A percentile compares a stretch with the other conserved stretches of the same genome.
Conservation (phyloP, 2,329 filamentous ascomycete species). For the Penicillium nordicum region DNA sequence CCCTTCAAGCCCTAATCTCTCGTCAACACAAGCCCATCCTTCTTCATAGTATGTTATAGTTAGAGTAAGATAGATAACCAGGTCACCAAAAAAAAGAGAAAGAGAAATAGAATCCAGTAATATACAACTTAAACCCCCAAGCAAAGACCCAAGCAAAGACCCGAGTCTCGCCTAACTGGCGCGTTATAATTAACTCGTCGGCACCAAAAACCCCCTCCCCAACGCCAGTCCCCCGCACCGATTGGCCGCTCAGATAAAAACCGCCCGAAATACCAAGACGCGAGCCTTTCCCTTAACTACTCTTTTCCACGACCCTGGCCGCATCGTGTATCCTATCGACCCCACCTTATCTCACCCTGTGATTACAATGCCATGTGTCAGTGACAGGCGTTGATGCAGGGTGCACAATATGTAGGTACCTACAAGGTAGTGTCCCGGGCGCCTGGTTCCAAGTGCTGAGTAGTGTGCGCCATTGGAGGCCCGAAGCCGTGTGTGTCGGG, state of each 20-base stretch:
- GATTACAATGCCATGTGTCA: not conserved
- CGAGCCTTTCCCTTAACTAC: slow-evolving; percentile 22
- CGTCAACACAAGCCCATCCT: not conserved
- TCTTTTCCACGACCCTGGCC: slow-evolving; percentile 17
- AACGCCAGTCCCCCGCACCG: not conserved
- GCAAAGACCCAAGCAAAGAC: not conserved
- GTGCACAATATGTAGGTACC: not conserved
- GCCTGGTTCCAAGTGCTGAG: not conserved
- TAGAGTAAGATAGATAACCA: too few relatives aligned
- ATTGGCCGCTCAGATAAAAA: slow-evolving; percentile 8
- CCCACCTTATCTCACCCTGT: not conserved
- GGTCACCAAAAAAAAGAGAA: not conserved
- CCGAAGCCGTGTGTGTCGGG: not conserved
- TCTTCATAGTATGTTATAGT: not conserved
- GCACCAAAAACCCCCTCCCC: not conserved
- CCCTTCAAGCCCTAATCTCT: not conserved
- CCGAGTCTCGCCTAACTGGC: slow-evolving; percentile 3
- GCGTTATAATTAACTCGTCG: slow-evolving; percentile 1
- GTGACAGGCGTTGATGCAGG: not conserved
- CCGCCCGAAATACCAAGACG: slow-evolving; percentile 16
- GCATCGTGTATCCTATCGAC: not conserved
- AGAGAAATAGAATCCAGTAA: not conserved
- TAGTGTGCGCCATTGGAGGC: not conserved
- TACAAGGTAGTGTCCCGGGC: not conserved
- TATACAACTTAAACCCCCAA: not conserved